These are phyloP conservation scores for Boletus sensibilis DNA, from an alignment of 768 basidiomycete genomes.

Conservation along the genomic window DNA sequence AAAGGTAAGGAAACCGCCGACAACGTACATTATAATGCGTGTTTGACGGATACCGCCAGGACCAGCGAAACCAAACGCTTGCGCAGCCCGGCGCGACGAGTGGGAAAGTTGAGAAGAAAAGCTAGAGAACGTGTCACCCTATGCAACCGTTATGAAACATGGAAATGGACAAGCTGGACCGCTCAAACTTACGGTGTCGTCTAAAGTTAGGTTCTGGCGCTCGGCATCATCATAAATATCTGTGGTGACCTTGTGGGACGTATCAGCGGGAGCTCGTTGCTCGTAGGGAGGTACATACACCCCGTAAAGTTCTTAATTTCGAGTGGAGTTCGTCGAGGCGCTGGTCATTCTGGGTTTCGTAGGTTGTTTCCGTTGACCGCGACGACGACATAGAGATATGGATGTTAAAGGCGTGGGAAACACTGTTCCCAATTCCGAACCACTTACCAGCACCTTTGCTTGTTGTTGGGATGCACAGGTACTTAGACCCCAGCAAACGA, in stretches of 20 bases:
- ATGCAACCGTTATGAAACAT: background rate
- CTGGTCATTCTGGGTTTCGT: constrained; percentile 85
- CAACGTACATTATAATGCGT: constrained; percentile 62
- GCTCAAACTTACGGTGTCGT: constrained; percentile 61
- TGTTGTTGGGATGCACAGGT: too few species aligned
- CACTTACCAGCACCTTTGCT: too few species aligned
- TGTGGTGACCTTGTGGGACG: constrained; percentile 62
- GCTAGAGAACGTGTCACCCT: constrained; percentile 67
- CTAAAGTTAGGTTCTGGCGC: constrained; percentile 74
- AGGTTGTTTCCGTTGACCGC: constrained; percentile 62
- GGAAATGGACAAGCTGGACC: background rate
- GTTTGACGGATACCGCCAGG: constrained; percentile 66
- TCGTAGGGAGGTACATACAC: constrained; percentile 44
- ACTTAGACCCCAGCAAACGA: too few species aligned
- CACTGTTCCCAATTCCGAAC: too few species aligned
- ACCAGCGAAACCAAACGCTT: constrained; percentile 66
- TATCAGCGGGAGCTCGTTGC: background rate
- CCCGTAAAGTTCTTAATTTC: constrained; percentile 79
- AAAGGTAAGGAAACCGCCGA: constrained; percentile 51
- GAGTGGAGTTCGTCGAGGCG: constrained; percentile 80
- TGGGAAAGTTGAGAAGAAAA: constrained; percentile 63
- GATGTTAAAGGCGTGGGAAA: constrained; percentile 22
- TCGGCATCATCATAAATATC: constrained; percentile 87
- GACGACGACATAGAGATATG: constrained; percentile 36
- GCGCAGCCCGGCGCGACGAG: constrained; percentile 65